A percentile compares a stretch with the other conserved stretches of the same genome.
These are phyloP conservation scores for Linum trigynum DNA, from an alignment of 345 rosid species.

Conservation along the genomic window DNA sequence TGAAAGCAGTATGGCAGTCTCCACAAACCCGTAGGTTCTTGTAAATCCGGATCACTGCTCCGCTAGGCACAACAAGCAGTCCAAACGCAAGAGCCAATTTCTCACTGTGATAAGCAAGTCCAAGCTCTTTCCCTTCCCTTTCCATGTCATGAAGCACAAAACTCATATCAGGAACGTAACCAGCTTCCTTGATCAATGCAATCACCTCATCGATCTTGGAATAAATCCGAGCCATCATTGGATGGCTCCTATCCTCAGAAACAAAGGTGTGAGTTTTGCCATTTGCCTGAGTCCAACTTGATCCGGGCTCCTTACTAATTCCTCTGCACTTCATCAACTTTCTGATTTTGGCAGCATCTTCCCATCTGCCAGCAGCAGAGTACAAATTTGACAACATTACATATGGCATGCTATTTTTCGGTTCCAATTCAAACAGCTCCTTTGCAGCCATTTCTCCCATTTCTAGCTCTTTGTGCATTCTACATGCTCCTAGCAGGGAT, in stretches of 20 bases:
- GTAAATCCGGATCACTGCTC: conserved; percentile 64
- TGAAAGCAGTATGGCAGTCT: conserved; percentile 84
- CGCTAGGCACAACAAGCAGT: conserved; percentile 41
- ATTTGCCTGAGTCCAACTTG: conserved; percentile 67
- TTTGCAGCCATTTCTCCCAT: conserved; percentile 76
- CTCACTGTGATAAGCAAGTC: conserved; percentile 89
- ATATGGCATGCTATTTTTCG: conserved; percentile 60
- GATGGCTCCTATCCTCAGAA: conserved; percentile 75
- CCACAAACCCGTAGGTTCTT: conserved; percentile 93
- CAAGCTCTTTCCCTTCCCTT: conserved; percentile 59
- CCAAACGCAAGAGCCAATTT: conserved; percentile 81
- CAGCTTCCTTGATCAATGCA: conserved; percentile 56
- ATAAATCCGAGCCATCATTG: conserved; percentile 52
- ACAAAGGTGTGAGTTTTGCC: conserved; percentile 52
- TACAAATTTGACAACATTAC: conserved; percentile 67
- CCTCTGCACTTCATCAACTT: conserved; percentile 62
- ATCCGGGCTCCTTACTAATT: conserved; percentile 74
- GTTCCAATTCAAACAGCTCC: conserved; percentile 59
- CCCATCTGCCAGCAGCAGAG: conserved; percentile 58
- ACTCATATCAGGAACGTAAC: conserved; percentile 61
- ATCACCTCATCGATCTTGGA: conserved; percentile 62
- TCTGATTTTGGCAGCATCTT: conserved; percentile 62
- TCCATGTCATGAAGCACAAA: conserved; percentile 74
- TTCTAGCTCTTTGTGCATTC: conserved; percentile 57
- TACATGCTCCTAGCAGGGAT: conserved; percentile 64